phyloP scores from a whole-genome alignment of 345 rosid genomes.

The Salix dunnii region DNA sequence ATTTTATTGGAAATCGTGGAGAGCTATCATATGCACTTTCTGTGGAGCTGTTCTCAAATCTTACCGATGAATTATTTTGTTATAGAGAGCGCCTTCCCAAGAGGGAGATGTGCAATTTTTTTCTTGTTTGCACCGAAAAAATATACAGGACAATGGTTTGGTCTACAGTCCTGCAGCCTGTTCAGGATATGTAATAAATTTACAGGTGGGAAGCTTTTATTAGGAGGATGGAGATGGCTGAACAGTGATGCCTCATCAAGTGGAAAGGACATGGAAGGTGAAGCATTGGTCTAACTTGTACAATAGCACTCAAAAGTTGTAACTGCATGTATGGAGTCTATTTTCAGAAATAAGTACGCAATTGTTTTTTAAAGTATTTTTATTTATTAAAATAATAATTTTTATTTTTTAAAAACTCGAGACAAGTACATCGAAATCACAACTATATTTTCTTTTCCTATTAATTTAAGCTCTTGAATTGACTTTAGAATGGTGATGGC shows the following conservation, averaged over 20 bases:
- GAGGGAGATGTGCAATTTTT: not conserved
- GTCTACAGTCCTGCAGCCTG: not conserved
- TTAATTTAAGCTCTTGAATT: not conserved
- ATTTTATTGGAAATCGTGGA: conserved; percentile 84
- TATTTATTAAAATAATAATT: too few relatives aligned
- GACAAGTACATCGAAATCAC: too few relatives aligned
- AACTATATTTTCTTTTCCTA: not conserved
- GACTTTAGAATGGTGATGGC: not conserved
- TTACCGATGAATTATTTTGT: conserved; percentile 34
- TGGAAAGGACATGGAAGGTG: too few relatives aligned
- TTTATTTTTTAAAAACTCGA: too few relatives aligned
- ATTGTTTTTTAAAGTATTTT: not conserved
- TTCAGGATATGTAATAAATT: not conserved
- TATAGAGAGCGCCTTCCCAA: not conserved
- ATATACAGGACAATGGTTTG: not conserved
- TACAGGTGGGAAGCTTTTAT: not conserved
- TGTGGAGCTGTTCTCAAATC: conserved; percentile 86
- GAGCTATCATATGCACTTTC: conserved; percentile 73
- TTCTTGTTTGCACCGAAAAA: not conserved
- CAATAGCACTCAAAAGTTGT: too few relatives aligned
- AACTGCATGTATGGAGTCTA: too few relatives aligned
- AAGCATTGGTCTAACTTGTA: too few relatives aligned
- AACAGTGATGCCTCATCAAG: not conserved
- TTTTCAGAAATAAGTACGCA: too few relatives aligned
- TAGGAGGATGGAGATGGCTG: not conserved